A percentile compares a stretch with the other conserved stretches of the same genome.
Evolutionary conservation across 2,329 filamentous ascomycete species (phyloP).

Genomic region (Tolypocladium ovalisporum): DNA sequence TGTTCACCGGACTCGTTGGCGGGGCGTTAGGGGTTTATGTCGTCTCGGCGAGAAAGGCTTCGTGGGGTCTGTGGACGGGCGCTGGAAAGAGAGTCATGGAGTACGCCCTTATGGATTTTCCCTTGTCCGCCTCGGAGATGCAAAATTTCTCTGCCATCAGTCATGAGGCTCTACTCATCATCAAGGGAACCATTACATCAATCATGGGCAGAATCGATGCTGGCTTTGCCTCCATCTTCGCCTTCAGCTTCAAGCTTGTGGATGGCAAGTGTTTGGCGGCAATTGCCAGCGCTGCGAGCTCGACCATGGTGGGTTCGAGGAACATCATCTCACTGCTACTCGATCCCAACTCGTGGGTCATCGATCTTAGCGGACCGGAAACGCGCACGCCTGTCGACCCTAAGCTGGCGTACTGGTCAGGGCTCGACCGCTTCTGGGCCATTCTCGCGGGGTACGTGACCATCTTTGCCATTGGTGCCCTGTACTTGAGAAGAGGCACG

Average conservation of each 20-base stretch:
- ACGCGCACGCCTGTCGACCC: constrained; percentile 33
- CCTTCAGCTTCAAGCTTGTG: constrained; percentile 25
- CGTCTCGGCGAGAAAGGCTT: constrained; percentile 22
- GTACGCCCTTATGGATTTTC: constrained; percentile 38
- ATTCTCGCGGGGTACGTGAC: constrained; percentile 74
- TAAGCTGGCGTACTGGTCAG: constrained; percentile 56
- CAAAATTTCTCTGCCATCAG: constrained; percentile 69
- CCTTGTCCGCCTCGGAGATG: constrained; percentile 49
- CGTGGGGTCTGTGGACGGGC: constrained; percentile 29
- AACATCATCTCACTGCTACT: constrained; percentile 17
- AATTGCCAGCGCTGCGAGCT: neutral
- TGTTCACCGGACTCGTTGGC: constrained; percentile 22
- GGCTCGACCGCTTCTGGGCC: constrained; percentile 55
- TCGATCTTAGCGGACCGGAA: constrained; percentile 39
- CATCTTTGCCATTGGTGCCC: constrained; percentile 59
- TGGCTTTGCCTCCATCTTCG: constrained; percentile 30
- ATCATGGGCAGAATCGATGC: constrained; percentile 27
- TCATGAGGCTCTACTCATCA: constrained; percentile 53
- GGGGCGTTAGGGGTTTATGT: constrained; percentile 18
- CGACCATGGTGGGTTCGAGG: constrained; percentile 10
- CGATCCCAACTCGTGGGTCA: constrained; percentile 46
- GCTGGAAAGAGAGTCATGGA: constrained; percentile 37
- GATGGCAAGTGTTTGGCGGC: constrained; percentile 6
- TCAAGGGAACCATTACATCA: constrained; percentile 42
- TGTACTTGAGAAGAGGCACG: constrained; percentile 67